Evolutionary conservation across 108 stramenopile genomes (phyloP).

Genomic region (Nitzschia palea): DNA sequence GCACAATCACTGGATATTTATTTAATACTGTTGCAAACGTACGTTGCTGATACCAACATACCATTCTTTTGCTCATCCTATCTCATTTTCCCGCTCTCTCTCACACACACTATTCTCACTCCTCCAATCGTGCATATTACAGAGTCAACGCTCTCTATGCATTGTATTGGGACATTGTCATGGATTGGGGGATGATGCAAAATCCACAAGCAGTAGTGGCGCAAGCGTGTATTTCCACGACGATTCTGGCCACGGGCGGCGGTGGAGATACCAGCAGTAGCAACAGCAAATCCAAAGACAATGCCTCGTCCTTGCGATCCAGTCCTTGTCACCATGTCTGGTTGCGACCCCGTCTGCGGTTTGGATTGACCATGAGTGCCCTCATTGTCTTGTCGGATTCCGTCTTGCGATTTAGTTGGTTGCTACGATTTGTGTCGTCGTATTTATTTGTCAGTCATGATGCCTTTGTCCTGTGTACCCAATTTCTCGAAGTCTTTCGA

Average conservation of each 20-base stretch:
- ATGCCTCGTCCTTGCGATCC: not conserved
- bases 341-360: constrained; percentile 71
- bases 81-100: not conserved
- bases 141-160: constrained; percentile 73
- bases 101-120: not conserved
- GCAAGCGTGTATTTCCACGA: constrained; percentile 39
- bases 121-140: no score
- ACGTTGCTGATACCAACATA: constrained; percentile 13
- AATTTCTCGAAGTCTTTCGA: constrained; percentile 47
- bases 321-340: constrained; percentile 42
- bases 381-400: constrained; percentile 62
- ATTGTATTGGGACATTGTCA: constrained; percentile 78
- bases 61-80: not conserved
- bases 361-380: constrained; percentile 60
- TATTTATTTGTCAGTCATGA: constrained; percentile 62
- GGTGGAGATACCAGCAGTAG: not conserved
- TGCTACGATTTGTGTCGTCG: constrained; percentile 55
- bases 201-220: constrained; percentile 53
- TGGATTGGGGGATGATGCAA: constrained; percentile 92
- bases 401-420: constrained; percentile 71
- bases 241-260: not conserved
- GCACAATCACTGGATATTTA: constrained; percentile 47
- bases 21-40: constrained; percentile 62
- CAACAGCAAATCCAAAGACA: not conserved
- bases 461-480: constrained; percentile 75